A percentile compares a stretch with the other conserved stretches of the same genome.
These are phyloP conservation scores for Dictyostelium discoideum DNA, from an alignment of 78 protist species.

Conservation along the genomic window DNA sequence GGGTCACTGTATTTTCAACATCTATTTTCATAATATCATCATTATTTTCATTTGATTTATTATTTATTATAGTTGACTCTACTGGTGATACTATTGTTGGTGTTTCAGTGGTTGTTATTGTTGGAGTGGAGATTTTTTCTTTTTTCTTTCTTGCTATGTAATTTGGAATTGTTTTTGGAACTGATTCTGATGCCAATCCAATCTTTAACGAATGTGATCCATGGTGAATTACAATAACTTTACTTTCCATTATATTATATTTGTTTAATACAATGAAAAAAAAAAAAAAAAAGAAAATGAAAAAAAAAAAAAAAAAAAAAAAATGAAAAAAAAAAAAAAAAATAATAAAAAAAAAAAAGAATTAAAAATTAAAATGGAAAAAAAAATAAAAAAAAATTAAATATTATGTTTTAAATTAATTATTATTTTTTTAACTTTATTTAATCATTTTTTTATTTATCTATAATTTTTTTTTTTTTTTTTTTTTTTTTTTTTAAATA, in stretches of 20 bases:
- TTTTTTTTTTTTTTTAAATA: too few relatives aligned
- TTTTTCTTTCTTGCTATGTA: conserved; percentile 41
- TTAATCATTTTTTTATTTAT: not conserved
- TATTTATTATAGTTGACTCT: not conserved
- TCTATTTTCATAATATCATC: not conserved
- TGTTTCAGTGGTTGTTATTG: not conserved
- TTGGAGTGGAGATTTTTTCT: not conserved
- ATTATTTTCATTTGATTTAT: not conserved
- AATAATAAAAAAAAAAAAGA: not conserved
- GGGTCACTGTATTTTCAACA: not conserved
- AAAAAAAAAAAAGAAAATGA: not conserved
- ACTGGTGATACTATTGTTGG: not conserved
- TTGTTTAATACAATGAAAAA: not conserved
- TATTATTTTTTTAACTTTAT: too few relatives aligned
- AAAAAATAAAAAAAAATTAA: too few relatives aligned
- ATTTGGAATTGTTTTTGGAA: conserved; percentile 43
- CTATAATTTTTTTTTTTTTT: too few relatives aligned
- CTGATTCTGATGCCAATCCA: conserved; percentile 52
- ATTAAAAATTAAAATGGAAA: not conserved
- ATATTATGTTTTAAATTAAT: too few relatives aligned
- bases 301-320: not conserved
- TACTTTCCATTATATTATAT: conserved; percentile 38
- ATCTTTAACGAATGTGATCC: conserved; percentile 54
- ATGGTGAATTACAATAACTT: conserved; percentile 68
- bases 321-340: not conserved